phyloP scores from a whole-genome alignment of 2,329 filamentous ascomycete genomes.

The Juglanconis sp. region DNA sequence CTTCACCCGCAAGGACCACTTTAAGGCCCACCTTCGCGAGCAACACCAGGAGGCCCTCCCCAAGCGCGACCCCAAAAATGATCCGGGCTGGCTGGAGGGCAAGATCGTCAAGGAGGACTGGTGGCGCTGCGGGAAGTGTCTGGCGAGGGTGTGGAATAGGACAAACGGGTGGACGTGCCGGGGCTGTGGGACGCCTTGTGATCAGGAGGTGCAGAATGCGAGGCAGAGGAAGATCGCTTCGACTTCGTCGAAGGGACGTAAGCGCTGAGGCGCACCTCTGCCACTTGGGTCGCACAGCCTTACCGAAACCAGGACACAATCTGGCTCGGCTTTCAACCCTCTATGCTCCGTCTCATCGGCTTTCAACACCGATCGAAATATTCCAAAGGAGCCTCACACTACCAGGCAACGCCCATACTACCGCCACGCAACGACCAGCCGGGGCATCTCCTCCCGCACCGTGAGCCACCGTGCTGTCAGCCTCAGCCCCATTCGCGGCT shows the following conservation, averaged over 20 bases:
- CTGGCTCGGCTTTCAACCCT: neutral
- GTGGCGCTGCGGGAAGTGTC: constrained; percentile 56
- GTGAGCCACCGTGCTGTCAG: no score
- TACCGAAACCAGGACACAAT: neutral
- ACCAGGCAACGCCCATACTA: neutral
- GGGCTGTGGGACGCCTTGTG: constrained; percentile 44
- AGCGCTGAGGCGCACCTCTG: neutral
- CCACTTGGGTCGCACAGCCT: neutral
- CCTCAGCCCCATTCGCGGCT: neutral
- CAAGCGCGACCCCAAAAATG: constrained; percentile 37
- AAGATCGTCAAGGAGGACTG: constrained; percentile 39
- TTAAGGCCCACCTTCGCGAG: constrained; percentile 53
- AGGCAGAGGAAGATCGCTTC: constrained; percentile 3
- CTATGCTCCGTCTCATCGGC: neutral
- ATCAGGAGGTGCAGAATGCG: constrained; percentile 36
- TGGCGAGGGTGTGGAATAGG: constrained; percentile 41
- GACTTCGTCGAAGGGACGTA: constrained; percentile 5
- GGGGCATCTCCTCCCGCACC: no score
- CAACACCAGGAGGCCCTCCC: constrained; percentile 54
- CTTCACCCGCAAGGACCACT: constrained; percentile 55
- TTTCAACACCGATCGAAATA: neutral
- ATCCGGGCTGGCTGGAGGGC: constrained; percentile 35
- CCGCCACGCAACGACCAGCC: no score
- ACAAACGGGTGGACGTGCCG: constrained; percentile 43
- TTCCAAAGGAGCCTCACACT: no score